A percentile compares a stretch with the other conserved stretches of the same genome.
These are phyloP conservation scores for Cercospora sp. DNA, from an alignment of 2,329 filamentous ascomycete species.

Conservation along the genomic window DNA sequence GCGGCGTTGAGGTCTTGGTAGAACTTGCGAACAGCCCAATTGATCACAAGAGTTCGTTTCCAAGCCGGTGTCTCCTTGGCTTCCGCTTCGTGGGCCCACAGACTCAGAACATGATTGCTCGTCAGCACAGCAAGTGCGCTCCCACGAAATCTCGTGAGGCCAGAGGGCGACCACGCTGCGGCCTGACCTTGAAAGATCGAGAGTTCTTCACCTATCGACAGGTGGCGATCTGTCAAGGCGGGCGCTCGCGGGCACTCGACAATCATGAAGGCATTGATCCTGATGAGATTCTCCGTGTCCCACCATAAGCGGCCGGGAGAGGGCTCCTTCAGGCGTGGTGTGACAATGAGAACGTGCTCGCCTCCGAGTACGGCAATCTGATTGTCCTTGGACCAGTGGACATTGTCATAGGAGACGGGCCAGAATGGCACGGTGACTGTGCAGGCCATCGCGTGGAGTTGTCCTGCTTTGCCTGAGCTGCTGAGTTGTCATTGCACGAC, in stretches of 20 bases:
- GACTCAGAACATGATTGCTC: slow-evolving; percentile 56
- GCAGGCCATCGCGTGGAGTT: slow-evolving; percentile 23
- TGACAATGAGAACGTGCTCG: slow-evolving; percentile 57
- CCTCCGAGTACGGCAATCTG: slow-evolving; percentile 59
- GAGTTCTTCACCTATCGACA: slow-evolving; percentile 61
- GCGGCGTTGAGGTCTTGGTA: slow-evolving; percentile 33
- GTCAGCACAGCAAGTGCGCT: slow-evolving; percentile 59
- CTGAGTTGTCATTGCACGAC: slow-evolving; percentile 12
- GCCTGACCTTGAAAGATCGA: slow-evolving; percentile 53
- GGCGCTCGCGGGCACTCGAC: slow-evolving; percentile 51
- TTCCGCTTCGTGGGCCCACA: slow-evolving; percentile 56
- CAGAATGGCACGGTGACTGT: slow-evolving; percentile 43
- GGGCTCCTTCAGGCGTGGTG: slow-evolving; percentile 31
- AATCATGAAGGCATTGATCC: slow-evolving; percentile 54
- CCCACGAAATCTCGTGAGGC: slow-evolving; percentile 56
- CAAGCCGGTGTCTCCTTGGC: slow-evolving; percentile 49
- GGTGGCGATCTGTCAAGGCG: slow-evolving; percentile 50
- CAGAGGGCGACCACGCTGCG: slow-evolving; percentile 59
- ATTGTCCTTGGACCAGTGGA: slow-evolving; percentile 62
- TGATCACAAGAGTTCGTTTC: slow-evolving; percentile 56
- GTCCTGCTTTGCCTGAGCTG: slow-evolving; percentile 9
- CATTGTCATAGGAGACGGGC: slow-evolving; percentile 54
- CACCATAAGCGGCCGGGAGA: slow-evolving; percentile 1
- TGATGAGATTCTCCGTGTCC: slow-evolving; percentile 41
- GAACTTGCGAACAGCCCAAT: slow-evolving; percentile 48